phyloP scores from a whole-genome alignment of 495 filamentous ascomycete species.

The Talaromyces nanjingensis region DNA sequence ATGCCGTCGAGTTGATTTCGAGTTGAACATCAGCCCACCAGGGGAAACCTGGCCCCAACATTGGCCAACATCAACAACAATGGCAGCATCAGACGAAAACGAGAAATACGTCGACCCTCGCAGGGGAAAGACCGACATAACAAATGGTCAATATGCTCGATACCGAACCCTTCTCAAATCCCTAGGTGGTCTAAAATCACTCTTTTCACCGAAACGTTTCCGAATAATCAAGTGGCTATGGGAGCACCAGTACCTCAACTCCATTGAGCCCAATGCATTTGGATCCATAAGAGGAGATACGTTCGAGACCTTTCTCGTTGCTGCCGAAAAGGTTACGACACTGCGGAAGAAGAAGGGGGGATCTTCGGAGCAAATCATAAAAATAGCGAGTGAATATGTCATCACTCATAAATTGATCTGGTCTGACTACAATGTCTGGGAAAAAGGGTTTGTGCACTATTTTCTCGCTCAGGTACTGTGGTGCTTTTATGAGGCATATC shows the following conservation, averaged over 20 bases:
- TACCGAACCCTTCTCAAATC: background rate
- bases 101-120: background rate
- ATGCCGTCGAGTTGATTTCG: background rate
- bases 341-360: background rate
- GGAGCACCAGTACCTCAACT: background rate
- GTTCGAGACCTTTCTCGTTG: background rate
- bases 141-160: slow-evolving; percentile 1
- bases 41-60: too few species aligned
- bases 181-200: background rate
- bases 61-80: background rate
- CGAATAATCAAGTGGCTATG: background rate
- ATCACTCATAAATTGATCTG: background rate
- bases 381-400: background rate
- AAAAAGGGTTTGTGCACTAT: background rate
- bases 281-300: background rate
- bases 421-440: background rate
- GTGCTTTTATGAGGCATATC: slow-evolving; percentile 2
- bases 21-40: background rate
- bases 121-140: background rate
- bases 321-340: background rate
- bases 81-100: background rate
- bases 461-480: background rate
- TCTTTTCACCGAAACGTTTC: background rate
- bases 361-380: background rate
- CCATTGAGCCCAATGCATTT: background rate